Evolutionary conservation across 192 early-diverging fungal genomes (phyloP), one percentile per base, ranked within the genome.

Genomic region (Podila epigama): DNA sequence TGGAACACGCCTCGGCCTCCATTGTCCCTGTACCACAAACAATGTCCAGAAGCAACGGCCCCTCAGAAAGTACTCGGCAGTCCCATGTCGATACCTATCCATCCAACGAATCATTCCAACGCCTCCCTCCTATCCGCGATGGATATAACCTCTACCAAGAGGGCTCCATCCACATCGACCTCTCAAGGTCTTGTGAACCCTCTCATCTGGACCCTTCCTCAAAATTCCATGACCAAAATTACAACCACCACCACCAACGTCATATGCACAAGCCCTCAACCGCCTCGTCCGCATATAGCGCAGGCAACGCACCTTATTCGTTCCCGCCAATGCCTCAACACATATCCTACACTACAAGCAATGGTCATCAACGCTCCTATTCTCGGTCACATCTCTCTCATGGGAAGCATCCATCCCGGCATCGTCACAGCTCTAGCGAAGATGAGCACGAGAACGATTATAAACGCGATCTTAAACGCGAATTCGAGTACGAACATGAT

Each of bases 401-500:
- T 27, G 27, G 29, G 18, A 28, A 25, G 20, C 52, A 54, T 12
- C 8, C 15, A 0, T 42, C 44, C 13, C 60, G 55, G 25, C 52
- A 54, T 15, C 64, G 42, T n/a, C 57, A 68, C 5, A 48, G 25
- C 27, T 28, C 7, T 28, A 37, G 36, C 15, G 51, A 42, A 16
- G 61, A 70, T 9, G 33, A 40, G 4, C 33, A 58, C 8, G 67
- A 69, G 8, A 51, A 69, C n/a, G 58, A 69, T 31, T 27, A 51
- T 6, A 60, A 69, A 32, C 37, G 37, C 2, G 34, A 5, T 1
- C n/a, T n/a, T n/a, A n/a, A n/a, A n/a, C n/a, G n/a, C n/a, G n/a
- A n/a, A n/a, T n/a, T n/a, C n/a, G n/a, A n/a, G n/a, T n/a, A n/a
- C n/a, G n/a, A n/a, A n/a, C n/a, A n/a, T n/a, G n/a, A n/a, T n/a